These are phyloP conservation scores for Castanospermum australe DNA, from an alignment of 306 rosid genomes.

Conservation along the genomic window DNA sequence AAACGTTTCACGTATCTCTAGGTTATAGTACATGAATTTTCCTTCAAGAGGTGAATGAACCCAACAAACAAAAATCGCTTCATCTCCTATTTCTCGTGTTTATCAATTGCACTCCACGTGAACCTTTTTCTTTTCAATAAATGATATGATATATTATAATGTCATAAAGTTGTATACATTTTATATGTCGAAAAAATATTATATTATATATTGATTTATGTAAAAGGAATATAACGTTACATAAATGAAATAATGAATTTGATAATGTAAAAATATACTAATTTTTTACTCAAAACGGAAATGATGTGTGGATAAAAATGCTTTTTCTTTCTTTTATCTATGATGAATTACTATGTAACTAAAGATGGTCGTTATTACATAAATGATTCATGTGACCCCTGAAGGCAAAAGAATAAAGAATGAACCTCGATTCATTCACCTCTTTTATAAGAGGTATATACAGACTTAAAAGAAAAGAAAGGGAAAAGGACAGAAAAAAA, in stretches of 20 bases:
- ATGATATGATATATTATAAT: not conserved
- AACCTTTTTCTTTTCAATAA: not conserved
- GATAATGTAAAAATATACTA: too few relatives aligned
- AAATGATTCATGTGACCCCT: not conserved
- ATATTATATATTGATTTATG: not conserved
- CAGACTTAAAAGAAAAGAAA: not conserved
- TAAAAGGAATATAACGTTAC: too few relatives aligned
- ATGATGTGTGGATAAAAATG: too few relatives aligned
- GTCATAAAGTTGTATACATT: not conserved
- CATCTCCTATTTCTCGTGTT: conserved; percentile 21
- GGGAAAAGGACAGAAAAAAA: not conserved
- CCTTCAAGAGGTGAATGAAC: not conserved
- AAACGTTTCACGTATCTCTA: not conserved
- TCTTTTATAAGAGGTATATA: not conserved
- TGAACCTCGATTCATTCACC: not conserved
- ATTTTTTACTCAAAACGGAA: too few relatives aligned
- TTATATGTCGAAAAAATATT: not conserved
- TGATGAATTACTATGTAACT: not conserved
- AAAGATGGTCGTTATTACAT: too few relatives aligned
- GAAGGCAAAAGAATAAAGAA: not conserved
- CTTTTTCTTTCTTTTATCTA: not conserved
- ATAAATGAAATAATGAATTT: too few relatives aligned
- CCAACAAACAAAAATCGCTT: not conserved
- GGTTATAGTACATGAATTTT: conserved; percentile 33
- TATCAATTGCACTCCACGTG: conserved; percentile 27